phyloP scores from a whole-genome alignment of 495 filamentous ascomycete species.

The Haplographium delicatum region DNA sequence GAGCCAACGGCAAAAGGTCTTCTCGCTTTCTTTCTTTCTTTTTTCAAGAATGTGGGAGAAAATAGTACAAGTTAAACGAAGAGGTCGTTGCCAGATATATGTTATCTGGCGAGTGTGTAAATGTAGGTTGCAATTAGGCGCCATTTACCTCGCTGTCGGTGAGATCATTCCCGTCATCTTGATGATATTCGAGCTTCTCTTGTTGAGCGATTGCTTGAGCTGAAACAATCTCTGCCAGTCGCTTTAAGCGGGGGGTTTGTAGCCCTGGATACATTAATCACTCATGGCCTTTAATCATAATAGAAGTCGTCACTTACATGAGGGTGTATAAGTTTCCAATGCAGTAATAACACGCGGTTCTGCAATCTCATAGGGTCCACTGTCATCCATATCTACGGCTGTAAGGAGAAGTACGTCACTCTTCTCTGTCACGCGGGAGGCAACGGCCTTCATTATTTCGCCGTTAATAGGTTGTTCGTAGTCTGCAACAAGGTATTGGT shows the following conservation, averaged over 20 bases:
- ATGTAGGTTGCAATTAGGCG: constrained; percentile 3
- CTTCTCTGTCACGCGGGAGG: constrained; percentile 96
- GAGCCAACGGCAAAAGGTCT: constrained; percentile 23
- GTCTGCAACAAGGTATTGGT: constrained; percentile 97
- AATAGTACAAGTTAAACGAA: constrained; percentile 27
- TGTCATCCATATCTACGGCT: constrained; percentile 98
- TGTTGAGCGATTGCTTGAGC: constrained; percentile 92
- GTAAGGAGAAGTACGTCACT: constrained; percentile 88
- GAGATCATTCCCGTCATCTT: constrained; percentile 19
- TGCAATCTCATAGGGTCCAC: constrained; percentile 98
- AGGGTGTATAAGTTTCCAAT: constrained; percentile 95
- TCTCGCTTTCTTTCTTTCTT: too few species aligned
- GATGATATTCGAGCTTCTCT: constrained; percentile 63
- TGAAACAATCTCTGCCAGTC: constrained; percentile 94
- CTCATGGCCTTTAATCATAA: too few species aligned
- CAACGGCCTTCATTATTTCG: constrained; percentile 99
- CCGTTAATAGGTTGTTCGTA: constrained; percentile 99
- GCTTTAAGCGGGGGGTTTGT: constrained; percentile 90
- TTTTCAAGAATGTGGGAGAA: constrained; percentile 13
- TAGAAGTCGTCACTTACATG: constrained; percentile 55
- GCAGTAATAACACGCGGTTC: constrained; percentile 94
- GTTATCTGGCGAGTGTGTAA: not conserved
- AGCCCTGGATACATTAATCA: constrained; percentile 57
- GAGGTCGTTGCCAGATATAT: constrained; percentile 2
- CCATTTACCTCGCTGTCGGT: constrained; percentile 23